Percentiles rank a stretch among this genome's conserved stretches.
Conservation (phyloP, 164 flowering plant species). For the Vitis rupestris region DNA sequence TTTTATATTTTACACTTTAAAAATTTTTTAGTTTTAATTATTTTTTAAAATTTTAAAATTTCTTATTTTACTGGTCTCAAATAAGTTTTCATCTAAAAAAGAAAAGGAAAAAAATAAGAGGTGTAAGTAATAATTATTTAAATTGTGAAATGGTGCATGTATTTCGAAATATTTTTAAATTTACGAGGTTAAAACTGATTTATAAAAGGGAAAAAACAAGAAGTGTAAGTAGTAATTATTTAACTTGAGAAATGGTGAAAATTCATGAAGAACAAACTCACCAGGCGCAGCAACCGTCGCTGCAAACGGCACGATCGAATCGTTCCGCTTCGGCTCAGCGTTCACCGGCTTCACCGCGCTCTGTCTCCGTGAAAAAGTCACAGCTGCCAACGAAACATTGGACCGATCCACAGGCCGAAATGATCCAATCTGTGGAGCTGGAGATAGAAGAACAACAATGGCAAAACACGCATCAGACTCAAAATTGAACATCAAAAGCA, state of each 20-base stretch:
- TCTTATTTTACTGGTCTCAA: too few species aligned
- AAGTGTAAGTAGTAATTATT: too few species aligned
- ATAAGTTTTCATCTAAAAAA: too few species aligned
- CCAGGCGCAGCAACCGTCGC: slow-evolving; percentile 58
- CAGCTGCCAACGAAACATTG: slow-evolving; percentile 5
- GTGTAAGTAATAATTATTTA: too few species aligned
- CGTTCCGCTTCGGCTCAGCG: slow-evolving; percentile 57
- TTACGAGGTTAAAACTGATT: too few species aligned
- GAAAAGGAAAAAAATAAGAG: too few species aligned
- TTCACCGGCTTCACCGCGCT: slow-evolving; percentile 37
- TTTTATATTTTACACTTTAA: too few species aligned
- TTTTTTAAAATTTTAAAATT: too few species aligned
- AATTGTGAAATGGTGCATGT: too few species aligned
- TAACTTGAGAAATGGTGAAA: background rate
- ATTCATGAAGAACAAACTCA: slow-evolving; percentile 17
- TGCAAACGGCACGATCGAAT: slow-evolving; percentile 54
- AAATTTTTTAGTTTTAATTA: too few species aligned
- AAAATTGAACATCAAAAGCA: background rate
- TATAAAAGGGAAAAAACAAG: too few species aligned
- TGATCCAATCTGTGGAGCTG: slow-evolving; percentile 41
- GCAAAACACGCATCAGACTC: background rate
- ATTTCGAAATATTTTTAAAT: too few species aligned
- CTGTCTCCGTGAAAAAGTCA: slow-evolving; percentile 37
- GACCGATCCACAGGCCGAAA: slow-evolving; percentile 37
- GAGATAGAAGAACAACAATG: background rate